These are phyloP conservation scores for Antrodiella citrinella DNA, from an alignment of 768 basidiomycete genomes.

Conservation along the genomic window DNA sequence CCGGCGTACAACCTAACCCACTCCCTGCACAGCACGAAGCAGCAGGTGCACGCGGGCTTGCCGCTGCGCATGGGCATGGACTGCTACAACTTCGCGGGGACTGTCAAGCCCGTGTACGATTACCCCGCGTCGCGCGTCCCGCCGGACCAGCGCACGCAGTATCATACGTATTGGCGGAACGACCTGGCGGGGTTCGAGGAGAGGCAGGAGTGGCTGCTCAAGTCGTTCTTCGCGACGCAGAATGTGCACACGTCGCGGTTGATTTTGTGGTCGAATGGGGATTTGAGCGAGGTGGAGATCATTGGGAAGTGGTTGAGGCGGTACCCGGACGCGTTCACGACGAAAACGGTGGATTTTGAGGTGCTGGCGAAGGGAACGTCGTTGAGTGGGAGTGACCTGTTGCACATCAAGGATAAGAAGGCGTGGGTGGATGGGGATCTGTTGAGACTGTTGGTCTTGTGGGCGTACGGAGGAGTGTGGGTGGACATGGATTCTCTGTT, in stretches of 20 bases:
- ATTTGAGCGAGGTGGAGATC: slow-evolving; percentile 47
- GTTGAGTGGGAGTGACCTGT: slow-evolving; percentile 54
- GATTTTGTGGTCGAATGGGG: slow-evolving; percentile 90
- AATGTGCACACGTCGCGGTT: slow-evolving; percentile 53
- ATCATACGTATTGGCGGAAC: slow-evolving; percentile 91
- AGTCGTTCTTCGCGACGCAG: slow-evolving; percentile 93
- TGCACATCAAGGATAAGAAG: slow-evolving; percentile 60
- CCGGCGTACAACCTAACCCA: slow-evolving; percentile 64
- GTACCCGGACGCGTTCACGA: slow-evolving; percentile 65
- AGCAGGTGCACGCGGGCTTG: slow-evolving; percentile 73
- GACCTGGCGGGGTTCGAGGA: slow-evolving; percentile 77
- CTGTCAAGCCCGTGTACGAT: slow-evolving; percentile 37
- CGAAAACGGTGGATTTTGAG: slow-evolving; percentile 62
- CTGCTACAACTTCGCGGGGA: slow-evolving; percentile 90
- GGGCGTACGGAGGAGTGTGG: slow-evolving; percentile 92
- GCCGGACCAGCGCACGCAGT: slow-evolving; percentile 41
- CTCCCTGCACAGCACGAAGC: slow-evolving; percentile 43
- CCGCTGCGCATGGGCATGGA: slow-evolving; percentile 73
- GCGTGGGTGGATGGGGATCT: slow-evolving; percentile 97
- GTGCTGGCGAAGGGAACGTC: slow-evolving; percentile 67
- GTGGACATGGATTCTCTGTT: slow-evolving; percentile 95
- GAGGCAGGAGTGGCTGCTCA: slow-evolving; percentile 86
- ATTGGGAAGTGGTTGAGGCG: slow-evolving; percentile 48
- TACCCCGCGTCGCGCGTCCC: slow-evolving; percentile 7
- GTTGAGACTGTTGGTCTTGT: slow-evolving; percentile 78